Base-by-base conservation (phyloP, 2,329 filamentous ascomycete genomes). In the Penicillium sp. region DNA sequence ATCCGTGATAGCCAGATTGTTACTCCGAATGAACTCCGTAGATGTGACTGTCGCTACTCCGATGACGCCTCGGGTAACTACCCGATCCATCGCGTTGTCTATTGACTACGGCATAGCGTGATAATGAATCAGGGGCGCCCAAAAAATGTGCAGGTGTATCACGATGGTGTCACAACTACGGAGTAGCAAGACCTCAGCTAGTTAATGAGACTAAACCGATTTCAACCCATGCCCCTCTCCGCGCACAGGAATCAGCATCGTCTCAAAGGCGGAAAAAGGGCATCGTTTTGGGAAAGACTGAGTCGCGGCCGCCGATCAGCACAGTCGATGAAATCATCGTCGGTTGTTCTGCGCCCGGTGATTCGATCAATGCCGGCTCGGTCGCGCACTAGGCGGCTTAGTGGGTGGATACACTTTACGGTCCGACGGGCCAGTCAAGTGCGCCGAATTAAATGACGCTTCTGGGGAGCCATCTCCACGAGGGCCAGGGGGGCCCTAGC, bases 371-470 rank as follows among this genome's bases (percentile, higher is more conserved):
- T 31, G 57, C 51, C 49, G 42, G n/a, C 55, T 35, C 52, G 26
- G 31, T 50, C 35, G 27, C n/a, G 48, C 56, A 61, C 56, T 57
- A 64, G 54, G 49, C 44, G 43, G 21, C 52, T 50, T 59, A 63
- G 57, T 50, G 52, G 42, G 54, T 44, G 63, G 63, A 43, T 56
- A 46, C 43, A 24, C 45, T 44, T 48, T 29, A 26, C 52, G 61
- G 57, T 22, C 14, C 16, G 24, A 5, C n/a, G 6, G 33, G 52
- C 64, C 59, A 66, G 31, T 66, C 4, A 59, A 19, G n/a, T 27
- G 47, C 24, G 44, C 48, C 43, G 52, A 66, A 66, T 64, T 63
- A 65, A 66, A 66, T 66, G 64, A 54, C 64, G 63, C 63, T 61
- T 60, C 49, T 62, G 61, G 60, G 58, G 49, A 59, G 39, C n/a